Evolutionary conservation across 2,329 filamentous ascomycete genomes (phyloP).

Genomic region (Exophiala aquamarina): DNA sequence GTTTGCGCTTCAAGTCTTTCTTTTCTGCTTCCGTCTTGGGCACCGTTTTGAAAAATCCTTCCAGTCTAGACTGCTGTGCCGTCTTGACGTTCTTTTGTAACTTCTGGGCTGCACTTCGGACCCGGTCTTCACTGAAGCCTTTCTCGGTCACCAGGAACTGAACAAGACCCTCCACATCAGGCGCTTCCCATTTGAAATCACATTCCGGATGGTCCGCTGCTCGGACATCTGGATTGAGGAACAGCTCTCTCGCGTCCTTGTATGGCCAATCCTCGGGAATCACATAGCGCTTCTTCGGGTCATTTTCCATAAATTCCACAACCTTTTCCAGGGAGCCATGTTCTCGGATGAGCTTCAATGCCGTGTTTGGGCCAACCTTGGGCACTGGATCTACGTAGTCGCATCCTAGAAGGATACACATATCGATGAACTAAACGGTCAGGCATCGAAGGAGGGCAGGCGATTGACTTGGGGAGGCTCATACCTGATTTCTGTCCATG

Average conservation of each 20-base stretch:
- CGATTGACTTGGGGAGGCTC: too few species aligned
- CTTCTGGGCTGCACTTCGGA: slow-evolving; percentile 73
- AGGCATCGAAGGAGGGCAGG: too few species aligned
- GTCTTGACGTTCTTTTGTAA: slow-evolving; percentile 89
- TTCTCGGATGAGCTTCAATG: slow-evolving; percentile 90
- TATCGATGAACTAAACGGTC: slow-evolving; percentile 79
- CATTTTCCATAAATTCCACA: slow-evolving; percentile 74
- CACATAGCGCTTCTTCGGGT: slow-evolving; percentile 74
- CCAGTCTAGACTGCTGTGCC: slow-evolving; percentile 84
- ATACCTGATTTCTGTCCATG: slow-evolving; percentile 84
- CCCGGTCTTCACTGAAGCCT: slow-evolving; percentile 93
- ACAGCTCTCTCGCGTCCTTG: slow-evolving; percentile 84
- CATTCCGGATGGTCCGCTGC: slow-evolving; percentile 79
- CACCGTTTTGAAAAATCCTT: slow-evolving; percentile 95
- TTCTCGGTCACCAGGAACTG: slow-evolving; percentile 91
- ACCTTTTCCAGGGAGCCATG: slow-evolving; percentile 85
- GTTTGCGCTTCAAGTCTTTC: slow-evolving; percentile 82
- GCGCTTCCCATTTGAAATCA: slow-evolving; percentile 97
- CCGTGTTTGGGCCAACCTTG: slow-evolving; percentile 88
- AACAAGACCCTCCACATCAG: slow-evolving; percentile 85
- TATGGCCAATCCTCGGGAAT: slow-evolving; percentile 98
- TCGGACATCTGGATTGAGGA: slow-evolving; percentile 87
- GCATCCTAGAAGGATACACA: slow-evolving; percentile 95
- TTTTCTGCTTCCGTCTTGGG: slow-evolving; percentile 87
- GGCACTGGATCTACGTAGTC: slow-evolving; percentile 97